phyloP scores from a whole-genome alignment of 2,329 filamentous ascomycete genomes.

The Monosporascus sp. region DNA sequence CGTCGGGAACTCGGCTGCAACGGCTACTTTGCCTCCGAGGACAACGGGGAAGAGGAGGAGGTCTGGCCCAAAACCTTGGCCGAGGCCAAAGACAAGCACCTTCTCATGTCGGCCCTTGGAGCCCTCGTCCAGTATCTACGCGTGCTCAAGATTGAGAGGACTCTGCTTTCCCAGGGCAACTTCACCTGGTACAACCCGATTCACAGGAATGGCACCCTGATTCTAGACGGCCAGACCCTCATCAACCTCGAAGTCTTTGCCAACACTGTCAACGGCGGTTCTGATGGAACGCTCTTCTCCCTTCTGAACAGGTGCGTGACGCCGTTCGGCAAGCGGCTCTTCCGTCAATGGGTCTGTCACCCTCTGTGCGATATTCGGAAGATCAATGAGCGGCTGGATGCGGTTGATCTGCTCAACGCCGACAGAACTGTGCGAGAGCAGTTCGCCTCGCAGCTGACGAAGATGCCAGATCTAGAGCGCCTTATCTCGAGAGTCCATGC shows the following conservation, averaged over 20 bases:
- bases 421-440: slow-evolving; percentile 76
- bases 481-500: slow-evolving; percentile 94
- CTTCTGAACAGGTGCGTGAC: slow-evolving; percentile 93
- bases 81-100: slow-evolving; percentile 69
- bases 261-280: slow-evolving; percentile 82
- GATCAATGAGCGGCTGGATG: slow-evolving; percentile 88
- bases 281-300: slow-evolving; percentile 81
- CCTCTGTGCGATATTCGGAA: slow-evolving; percentile 79
- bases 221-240: slow-evolving; percentile 91
- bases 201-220: slow-evolving; percentile 79
- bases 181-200: slow-evolving; percentile 93
- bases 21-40: slow-evolving; percentile 67
- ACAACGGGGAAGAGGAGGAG: slow-evolving; percentile 48
- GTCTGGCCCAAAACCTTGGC: slow-evolving; percentile 72
- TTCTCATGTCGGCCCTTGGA: slow-evolving; percentile 86
- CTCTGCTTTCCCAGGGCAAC: slow-evolving; percentile 81
- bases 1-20: slow-evolving; percentile 74
- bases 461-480: slow-evolving; percentile 89
- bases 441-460: slow-evolving; percentile 81
- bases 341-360: slow-evolving; percentile 96
- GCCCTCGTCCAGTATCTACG: slow-evolving; percentile 83
- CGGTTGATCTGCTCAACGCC: slow-evolving; percentile 86
- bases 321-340: slow-evolving; percentile 92
- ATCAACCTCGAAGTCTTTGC: slow-evolving; percentile 98
- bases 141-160: slow-evolving; percentile 81